Evolutionary conservation across 139 green algal species (phyloP).

Genomic region (Coccomyxa sp.): DNA sequence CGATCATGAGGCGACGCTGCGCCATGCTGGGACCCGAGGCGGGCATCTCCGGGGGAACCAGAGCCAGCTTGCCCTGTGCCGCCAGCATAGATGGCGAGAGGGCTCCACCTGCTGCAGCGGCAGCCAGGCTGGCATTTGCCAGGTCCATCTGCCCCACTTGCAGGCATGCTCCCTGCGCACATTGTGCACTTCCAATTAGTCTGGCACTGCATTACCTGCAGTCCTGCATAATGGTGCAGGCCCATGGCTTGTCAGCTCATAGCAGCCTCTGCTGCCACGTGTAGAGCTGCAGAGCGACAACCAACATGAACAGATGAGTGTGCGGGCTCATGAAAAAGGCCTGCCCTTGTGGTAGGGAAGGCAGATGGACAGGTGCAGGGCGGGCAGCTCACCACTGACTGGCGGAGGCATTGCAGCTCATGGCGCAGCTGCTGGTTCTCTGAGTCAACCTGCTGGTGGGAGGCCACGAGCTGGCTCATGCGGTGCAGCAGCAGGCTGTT

Average conservation of each 20-base stretch:
- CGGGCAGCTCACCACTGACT: not conserved
- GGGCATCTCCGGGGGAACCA: not conserved
- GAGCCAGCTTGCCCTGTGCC: too few species aligned
- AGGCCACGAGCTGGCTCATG: not conserved
- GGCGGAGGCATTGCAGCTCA: not conserved
- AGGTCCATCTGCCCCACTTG: not conserved
- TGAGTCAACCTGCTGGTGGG: not conserved
- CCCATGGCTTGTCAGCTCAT: not conserved
- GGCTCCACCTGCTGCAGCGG: not conserved
- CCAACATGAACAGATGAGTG: not conserved
- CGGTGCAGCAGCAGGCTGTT: not conserved
- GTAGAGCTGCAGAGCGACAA: not conserved
- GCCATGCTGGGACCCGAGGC: not conserved
- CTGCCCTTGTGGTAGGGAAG: not conserved
- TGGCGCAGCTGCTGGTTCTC: not conserved
- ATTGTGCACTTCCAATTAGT: not conserved
- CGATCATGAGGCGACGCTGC: not conserved
- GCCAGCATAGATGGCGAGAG: not conserved
- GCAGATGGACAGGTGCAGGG: not conserved
- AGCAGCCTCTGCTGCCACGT: not conserved
- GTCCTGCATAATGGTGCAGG: too few species aligned
- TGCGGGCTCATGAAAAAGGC: not conserved
- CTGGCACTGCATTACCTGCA: not conserved
- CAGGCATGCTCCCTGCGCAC: not conserved
- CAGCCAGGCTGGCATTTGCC: not conserved